Conservation (phyloP, 306 rosid species). For the Fagus sylvatica region DNA sequence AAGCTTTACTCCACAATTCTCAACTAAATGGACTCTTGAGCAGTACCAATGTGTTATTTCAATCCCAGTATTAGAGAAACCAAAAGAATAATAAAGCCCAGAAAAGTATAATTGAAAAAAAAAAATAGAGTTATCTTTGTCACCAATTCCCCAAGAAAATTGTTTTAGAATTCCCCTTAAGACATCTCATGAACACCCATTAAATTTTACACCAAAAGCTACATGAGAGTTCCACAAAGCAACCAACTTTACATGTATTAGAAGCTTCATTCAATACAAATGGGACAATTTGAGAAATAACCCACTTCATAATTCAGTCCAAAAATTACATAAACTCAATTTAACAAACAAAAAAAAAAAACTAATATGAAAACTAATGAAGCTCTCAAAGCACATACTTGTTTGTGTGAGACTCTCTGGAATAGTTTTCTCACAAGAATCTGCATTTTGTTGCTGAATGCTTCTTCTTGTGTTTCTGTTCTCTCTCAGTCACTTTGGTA, state of each 20-base stretch:
- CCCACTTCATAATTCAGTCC: slow-evolving; percentile 7
- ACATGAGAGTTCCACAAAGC: neutral
- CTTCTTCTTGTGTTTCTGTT: neutral
- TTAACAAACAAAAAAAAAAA: neutral
- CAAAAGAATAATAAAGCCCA: neutral
- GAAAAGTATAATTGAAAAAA: neutral
- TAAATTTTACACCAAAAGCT: neutral
- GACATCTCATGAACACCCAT: neutral
- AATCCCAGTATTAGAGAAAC: neutral
- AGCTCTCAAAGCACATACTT: slow-evolving; percentile 33
- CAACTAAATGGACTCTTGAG: neutral
- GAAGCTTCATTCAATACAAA: neutral
- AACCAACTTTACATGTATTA: neutral
- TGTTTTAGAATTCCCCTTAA: neutral
- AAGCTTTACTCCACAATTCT: neutral
- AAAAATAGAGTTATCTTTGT: neutral
- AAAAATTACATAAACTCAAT: neutral
- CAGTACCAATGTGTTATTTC: neutral
- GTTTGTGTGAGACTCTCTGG: slow-evolving; percentile 38
- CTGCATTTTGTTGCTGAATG: slow-evolving; percentile 44
- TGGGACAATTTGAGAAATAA: neutral
- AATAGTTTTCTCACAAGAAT: slow-evolving; percentile 43
- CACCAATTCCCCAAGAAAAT: neutral
- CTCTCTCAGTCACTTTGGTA: neutral
- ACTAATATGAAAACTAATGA: neutral